phyloP scores from a whole-genome alignment of 2,329 filamentous ascomycete genomes.

The Cryphonectria naterciae region DNA sequence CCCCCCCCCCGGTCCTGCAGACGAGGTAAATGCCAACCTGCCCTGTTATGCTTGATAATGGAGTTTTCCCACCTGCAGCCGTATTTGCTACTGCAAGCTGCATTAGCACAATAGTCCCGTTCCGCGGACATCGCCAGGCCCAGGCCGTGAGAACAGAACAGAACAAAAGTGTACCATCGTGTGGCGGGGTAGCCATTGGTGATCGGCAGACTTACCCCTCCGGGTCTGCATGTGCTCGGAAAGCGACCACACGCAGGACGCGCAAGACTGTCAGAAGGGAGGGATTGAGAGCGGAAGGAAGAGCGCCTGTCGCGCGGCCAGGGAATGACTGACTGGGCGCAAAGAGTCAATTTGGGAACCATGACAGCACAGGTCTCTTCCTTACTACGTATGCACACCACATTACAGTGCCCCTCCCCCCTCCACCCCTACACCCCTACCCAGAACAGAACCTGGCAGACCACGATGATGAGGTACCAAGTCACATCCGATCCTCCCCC shows the following conservation, averaged over 20 bases:
- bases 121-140: constrained; percentile 1
- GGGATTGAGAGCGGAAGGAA: neutral
- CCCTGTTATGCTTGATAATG: neutral
- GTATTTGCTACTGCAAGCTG: neutral
- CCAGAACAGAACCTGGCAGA: neutral
- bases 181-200: neutral
- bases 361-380: neutral
- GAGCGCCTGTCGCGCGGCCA: neutral
- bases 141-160: neutral
- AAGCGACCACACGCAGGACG: constrained; percentile 9
- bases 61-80: neutral
- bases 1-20: neutral
- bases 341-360: neutral
- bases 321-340: neutral
- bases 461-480: neutral
- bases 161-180: neutral
- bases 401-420: neutral
- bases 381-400: neutral
- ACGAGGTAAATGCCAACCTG: neutral
- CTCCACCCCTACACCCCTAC: too few relatives aligned
- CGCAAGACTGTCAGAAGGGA: neutral
- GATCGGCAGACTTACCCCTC: neutral
- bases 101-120: neutral
- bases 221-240: constrained; percentile 7
- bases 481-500: neutral